Conservation (phyloP, 495 filamentous ascomycete species). For the Xylaria acuta region DNA sequence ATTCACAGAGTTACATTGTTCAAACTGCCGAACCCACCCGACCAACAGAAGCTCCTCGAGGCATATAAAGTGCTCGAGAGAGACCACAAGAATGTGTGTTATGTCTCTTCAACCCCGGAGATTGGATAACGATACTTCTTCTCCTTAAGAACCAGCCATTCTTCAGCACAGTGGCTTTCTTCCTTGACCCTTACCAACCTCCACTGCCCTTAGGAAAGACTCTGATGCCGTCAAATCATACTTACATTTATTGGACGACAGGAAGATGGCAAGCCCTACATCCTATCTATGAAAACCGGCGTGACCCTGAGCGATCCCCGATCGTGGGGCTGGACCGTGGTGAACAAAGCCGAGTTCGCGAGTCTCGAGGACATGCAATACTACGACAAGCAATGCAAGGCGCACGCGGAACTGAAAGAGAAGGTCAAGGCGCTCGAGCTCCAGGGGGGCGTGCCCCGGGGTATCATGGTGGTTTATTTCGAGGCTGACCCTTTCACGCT, state of each 20-base stretch:
- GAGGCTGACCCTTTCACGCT: not conserved
- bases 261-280: constrained; percentile 73
- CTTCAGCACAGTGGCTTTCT: not conserved
- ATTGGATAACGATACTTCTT: not conserved
- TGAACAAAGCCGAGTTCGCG: constrained; percentile 64
- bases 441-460: not conserved
- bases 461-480: constrained; percentile 4
- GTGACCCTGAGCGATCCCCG: constrained; percentile 58
- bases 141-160: not conserved
- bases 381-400: constrained; percentile 69
- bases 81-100: constrained; percentile 38
- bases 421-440: constrained; percentile 27
- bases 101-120: not conserved
- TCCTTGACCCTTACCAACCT: not conserved
- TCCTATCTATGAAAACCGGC: constrained; percentile 56
- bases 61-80: constrained; percentile 36
- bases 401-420: constrained; percentile 66
- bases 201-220: not conserved
- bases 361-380: constrained; percentile 72
- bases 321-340: constrained; percentile 68
- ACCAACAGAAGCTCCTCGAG: constrained; percentile 42
- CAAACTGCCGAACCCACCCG: constrained; percentile 42
- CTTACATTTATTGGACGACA: not conserved
- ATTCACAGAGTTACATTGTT: constrained; percentile 47
- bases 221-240: not conserved